Conservation (phyloP, 192 early-diverging fungal species). For the Paraglomus brasilianum region DNA sequence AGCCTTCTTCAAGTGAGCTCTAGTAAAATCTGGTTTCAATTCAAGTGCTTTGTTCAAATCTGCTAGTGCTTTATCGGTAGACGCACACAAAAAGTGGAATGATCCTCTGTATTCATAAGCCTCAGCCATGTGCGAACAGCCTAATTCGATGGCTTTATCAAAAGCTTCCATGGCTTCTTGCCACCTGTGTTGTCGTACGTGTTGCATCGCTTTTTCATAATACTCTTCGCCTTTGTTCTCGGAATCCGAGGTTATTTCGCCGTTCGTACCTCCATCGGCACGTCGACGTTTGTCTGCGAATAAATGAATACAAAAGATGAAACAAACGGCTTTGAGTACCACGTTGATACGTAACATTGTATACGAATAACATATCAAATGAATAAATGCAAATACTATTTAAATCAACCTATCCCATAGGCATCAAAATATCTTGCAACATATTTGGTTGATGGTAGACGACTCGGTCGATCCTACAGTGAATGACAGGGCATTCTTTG, state of each 20-base stretch:
- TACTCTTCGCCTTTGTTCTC: constrained; percentile 48
- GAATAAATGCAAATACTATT: neutral
- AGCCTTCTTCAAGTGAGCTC: constrained; percentile 87
- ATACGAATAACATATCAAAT: neutral
- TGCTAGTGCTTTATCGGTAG: constrained; percentile 66
- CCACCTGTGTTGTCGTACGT: constrained; percentile 55
- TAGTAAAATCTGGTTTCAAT: constrained; percentile 73
- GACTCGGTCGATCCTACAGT: constrained; percentile 54
- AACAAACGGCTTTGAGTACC: neutral
- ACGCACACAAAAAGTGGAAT: constrained; percentile 84
- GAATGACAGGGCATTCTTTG: neutral
- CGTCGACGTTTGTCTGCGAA: constrained; percentile 9
- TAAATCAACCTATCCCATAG: constrained; percentile 57
- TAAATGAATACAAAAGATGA: neutral
- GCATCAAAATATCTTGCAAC: constrained; percentile 94
- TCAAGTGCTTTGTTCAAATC: constrained; percentile 81
- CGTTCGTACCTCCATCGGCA: neutral
- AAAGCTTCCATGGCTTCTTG: constrained; percentile 58
- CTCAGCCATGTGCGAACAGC: constrained; percentile 55
- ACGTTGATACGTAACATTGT: constrained; percentile 4
- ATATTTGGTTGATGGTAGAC: constrained; percentile 89
- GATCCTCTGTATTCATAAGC: constrained; percentile 88
- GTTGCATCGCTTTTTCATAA: constrained; percentile 55
- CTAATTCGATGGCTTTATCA: constrained; percentile 64
- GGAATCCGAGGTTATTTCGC: constrained; percentile 30